phyloP scores from a whole-genome alignment of 169 alveolate species.

The Eimeria maxima region DNA sequence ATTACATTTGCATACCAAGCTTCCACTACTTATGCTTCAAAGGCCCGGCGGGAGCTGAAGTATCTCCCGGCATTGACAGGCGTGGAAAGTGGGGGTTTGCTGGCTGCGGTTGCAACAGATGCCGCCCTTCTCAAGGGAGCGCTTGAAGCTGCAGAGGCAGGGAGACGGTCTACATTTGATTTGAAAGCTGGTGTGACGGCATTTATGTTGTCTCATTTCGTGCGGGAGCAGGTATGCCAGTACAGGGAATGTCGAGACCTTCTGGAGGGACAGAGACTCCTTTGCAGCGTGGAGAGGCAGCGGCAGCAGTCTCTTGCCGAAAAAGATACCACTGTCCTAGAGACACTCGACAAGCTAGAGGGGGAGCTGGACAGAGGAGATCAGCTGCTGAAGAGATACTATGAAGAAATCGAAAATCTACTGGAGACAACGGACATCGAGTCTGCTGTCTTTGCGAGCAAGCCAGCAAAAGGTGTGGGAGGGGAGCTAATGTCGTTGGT shows the following conservation, averaged over 20 bases:
- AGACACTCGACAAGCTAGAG: neutral
- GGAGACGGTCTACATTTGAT: neutral
- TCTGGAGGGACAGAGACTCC: neutral
- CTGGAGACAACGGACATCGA: neutral
- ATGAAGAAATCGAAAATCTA: neutral
- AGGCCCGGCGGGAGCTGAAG: neutral
- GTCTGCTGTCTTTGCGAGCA: neutral
- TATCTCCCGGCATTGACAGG: neutral
- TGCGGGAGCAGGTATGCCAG: neutral
- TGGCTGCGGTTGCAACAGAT: neutral
- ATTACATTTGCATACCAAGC: neutral
- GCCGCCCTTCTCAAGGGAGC: neutral
- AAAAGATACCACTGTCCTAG: neutral
- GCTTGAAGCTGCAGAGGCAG: neutral
- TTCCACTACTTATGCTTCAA: neutral
- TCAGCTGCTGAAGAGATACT: neutral
- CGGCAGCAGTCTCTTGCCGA: neutral
- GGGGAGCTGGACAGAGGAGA: neutral
- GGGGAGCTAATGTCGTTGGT: neutral
- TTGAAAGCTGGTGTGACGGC: neutral
- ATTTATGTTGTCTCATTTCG: neutral
- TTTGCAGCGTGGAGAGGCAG: neutral
- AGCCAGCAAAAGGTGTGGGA: neutral
- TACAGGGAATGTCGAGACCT: slow-evolving; percentile 35
- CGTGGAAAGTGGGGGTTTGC: neutral